Base-by-base conservation (phyloP, 306 rosid genomes). In the peach (Prunus persica) region DNA sequence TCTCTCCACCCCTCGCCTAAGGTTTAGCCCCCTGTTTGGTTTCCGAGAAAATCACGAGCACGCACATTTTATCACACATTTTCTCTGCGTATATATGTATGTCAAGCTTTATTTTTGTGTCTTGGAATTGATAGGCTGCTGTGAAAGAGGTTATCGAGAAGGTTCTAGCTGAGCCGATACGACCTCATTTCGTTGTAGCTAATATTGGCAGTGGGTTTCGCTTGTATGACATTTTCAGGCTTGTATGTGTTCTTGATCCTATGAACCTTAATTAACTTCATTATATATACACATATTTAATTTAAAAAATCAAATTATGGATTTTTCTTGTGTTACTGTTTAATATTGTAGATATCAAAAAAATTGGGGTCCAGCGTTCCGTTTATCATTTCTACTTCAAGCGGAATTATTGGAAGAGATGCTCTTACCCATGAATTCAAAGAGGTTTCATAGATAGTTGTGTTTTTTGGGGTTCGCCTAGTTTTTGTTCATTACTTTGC, bases 351-450 rank as follows among this genome's bases (percentile, higher is more conserved):
- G 97, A 58, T 88, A 46, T 78, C 80, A 49, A 56, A 61, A 50
- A 72, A 52, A 38, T 52, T 92, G 80, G 96, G 97, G 22, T 78
- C 76, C 3, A 61, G 45, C 55, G 73, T 82, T 67, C 96, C 93
- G 3, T 18, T 88, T 34, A 76, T 92, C 63, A 84, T 89, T 68
- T 77, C 93, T 4, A 78, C 69, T 63, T 79, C 86, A 4, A 76
- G 80, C 62, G 97, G 97, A 67, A 80, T 90, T 71, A 73, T 90
- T 20, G 96, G 96, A 75, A 86, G 87, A 78, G 96, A 90, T 54
- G 89, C 88, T 70, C 30, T 66, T 30, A 86, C 84, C 52, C 63
- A 80, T 82, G 93, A 88, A 74, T 67, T 88, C 78, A 87, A 78
- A 75, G 97, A 92, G 96, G 97, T 92, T 77, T 46, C 10, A 8